These are phyloP conservation scores for Pachysandra terminalis DNA, from an alignment of 164 flowering plant genomes.

Conservation along the genomic window DNA sequence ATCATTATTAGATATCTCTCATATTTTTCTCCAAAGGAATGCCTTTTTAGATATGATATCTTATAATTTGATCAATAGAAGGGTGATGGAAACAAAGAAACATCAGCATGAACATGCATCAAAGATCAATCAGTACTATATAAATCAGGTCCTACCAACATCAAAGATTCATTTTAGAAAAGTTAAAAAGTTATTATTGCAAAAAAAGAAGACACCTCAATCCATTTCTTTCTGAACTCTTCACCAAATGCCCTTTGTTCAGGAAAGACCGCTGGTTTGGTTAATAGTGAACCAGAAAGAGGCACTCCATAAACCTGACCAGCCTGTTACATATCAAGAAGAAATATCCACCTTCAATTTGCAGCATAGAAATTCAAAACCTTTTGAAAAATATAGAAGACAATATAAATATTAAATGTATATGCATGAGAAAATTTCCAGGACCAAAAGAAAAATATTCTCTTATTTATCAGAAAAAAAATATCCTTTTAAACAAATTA, in stretches of 20 bases:
- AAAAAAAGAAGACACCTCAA: constrained; percentile 61
- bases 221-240: constrained; percentile 87
- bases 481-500: background rate
- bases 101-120: background rate
- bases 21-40: background rate
- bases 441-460: background rate
- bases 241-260: constrained; percentile 81
- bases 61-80: background rate
- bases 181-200: background rate
- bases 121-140: background rate
- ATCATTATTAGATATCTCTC: background rate
- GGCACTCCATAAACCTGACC: constrained; percentile 98
- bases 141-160: background rate
- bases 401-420: too few species aligned
- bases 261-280: constrained; percentile 75
- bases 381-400: too few species aligned
- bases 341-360: constrained; percentile 14
- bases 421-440: too few species aligned
- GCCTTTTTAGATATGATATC: background rate
- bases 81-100: background rate
- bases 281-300: constrained; percentile 65
- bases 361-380: background rate
- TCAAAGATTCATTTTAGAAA: background rate
- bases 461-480: too few species aligned
- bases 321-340: constrained; percentile 53